phyloP scores from a whole-genome alignment of 495 filamentous ascomycete genomes.

The Neurospora pannonica region DNA sequence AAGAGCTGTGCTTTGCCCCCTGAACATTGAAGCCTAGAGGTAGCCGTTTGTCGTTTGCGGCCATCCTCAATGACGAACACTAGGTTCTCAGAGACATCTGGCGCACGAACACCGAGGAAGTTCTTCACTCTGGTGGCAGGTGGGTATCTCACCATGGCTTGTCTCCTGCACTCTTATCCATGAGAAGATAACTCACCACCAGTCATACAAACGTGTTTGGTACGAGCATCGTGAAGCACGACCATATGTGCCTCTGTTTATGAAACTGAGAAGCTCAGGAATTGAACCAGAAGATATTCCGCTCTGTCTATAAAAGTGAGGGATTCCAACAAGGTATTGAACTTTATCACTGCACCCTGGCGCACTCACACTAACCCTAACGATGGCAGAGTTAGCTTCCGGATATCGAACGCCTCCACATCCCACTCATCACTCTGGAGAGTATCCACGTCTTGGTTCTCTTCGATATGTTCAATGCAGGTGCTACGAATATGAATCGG shows the following conservation, averaged over 20 bases:
- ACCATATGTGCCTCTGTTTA: neutral
- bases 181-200: neutral
- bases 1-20: neutral
- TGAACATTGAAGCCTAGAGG: neutral
- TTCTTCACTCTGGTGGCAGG: neutral
- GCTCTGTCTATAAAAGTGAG: neutral
- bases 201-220: neutral
- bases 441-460: neutral
- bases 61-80: neutral
- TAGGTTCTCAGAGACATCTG: neutral
- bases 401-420: neutral
- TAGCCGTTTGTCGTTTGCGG: neutral
- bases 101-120: neutral
- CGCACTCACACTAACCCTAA: neutral
- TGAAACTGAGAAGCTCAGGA: neutral
- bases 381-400: neutral
- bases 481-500: neutral
- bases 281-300: neutral
- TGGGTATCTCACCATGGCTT: neutral
- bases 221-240: neutral
- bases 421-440: neutral
- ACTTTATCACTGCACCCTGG: neutral
- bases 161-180: neutral
- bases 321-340: neutral
- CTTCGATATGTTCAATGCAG: neutral